Base-by-base conservation (phyloP, 768 basidiomycete species). In the Lactarius deliciosus region DNA sequence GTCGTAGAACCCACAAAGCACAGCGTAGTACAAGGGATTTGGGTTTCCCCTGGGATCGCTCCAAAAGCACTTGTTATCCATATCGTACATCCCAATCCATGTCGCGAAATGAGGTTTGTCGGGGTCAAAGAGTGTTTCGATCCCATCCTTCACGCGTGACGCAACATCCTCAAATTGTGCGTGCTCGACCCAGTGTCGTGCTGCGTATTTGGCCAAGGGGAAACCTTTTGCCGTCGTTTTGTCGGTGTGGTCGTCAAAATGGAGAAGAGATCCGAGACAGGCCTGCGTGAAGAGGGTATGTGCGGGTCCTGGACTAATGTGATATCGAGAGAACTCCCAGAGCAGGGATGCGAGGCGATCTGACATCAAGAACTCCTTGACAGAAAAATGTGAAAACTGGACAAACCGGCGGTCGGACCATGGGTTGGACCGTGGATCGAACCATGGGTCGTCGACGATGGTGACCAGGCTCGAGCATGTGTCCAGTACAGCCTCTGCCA, bases 201-300 rank as follows among this genome's bases (percentile, higher is more conserved):
- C 47, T 50, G 47, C 47, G 1, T 50, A 50, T 50, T 6, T 1
- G 47, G 5, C 47, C 11, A 50, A 25, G 15, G 22, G 22, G 22
- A 2, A 3, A 5, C 5, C 3, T 11, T 6, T 2, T 50, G 2
- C 4, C n/a, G n/a, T n/a, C n/a, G n/a, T n/a, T n/a, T n/a, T n/a
- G 22, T 11, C 47, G 22, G 1, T 15, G 11, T 6, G 5, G 11
- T 50, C 11, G 5, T 15, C 47, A 13, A 15, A 50, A 13, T 50
- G 47, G 0, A 50, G 13, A 50, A 50, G 47, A 25, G 4, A 22
- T 13, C 47, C 47, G 13, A 50, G 47, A n/a, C n/a, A n/a, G n/a
- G n/a, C n/a, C n/a, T n/a, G n/a, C n/a, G n/a, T n/a, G n/a, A n/a
- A n/a, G n/a, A n/a, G n/a, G n/a, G n/a, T n/a, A n/a, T n/a, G n/a